Base-by-base conservation (phyloP, 2,329 filamentous ascomycete genomes). In the Chaetomiaceae sp. region DNA sequence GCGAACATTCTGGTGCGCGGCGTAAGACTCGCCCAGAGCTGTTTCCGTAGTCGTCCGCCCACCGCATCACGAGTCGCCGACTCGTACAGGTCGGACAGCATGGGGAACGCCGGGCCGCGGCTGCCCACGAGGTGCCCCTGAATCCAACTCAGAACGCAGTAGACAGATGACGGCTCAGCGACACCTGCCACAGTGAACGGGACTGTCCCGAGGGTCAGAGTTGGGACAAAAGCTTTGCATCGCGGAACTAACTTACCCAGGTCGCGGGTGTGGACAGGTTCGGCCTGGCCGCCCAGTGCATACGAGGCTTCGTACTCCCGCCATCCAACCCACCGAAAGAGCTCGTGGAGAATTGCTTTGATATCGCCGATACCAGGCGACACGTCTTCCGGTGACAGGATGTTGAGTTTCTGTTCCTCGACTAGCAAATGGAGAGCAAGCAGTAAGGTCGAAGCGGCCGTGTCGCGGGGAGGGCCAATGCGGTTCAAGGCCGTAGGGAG, bases 401-500 rank as follows among this genome's bases (percentile, higher is more conserved):
- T 76, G 50, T 87, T 80, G 2, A 98, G 75, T 61, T 95, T 97
- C 52, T 86, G 76, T 62, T 98, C 93, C 63, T 98, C 91, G 0
- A 86, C 76, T n/a, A 95, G 70, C 3, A 97, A 72, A 66, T 98
- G 93, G 11, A 98, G 71, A 1, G 79, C 84, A 53, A 94, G 71
- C 30, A 91, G 76, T 42, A 86, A 73, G 58, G 86, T 78, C 61
- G 84, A 69, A 27, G 85, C 74, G 45, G 81, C 67, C 59, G 73
- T 82, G 46, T 76, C 73, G 35, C 81, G 76, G 40, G 73, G 72
- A 47, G 79, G 77, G 30, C 75, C 69, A 45, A 72, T 76, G 42
- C 74, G 67, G 39, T 65, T 65, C 3, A 68, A 47, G 2, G 75
- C 77, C 0, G 82, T 86, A 22, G 86, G 84, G 45, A 90, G 69